phyloP scores from a whole-genome alignment of 305 asterid species.

The Fraxinus platypoda region DNA sequence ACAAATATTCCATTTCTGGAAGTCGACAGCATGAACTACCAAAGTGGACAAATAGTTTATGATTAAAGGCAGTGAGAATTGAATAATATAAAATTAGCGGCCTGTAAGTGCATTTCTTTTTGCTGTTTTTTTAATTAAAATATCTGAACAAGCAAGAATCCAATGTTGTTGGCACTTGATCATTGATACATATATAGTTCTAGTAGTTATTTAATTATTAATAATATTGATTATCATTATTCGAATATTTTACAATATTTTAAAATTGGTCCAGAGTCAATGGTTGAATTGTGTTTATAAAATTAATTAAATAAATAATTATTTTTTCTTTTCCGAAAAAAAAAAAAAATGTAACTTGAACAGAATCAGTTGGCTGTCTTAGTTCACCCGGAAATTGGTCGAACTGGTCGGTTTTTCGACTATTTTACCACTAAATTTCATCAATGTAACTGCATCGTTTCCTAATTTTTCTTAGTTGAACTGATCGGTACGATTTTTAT shows the following conservation, averaged over 20 bases:
- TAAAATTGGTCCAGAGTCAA: not conserved
- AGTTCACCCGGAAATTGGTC: not conserved
- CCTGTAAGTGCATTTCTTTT: not conserved
- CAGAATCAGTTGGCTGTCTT: no score
- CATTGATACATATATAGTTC: not conserved
- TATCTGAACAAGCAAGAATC: constrained; percentile 16
- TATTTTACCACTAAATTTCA: not conserved
- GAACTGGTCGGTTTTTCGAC: no score
- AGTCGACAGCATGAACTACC: constrained; percentile 4
- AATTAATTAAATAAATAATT: no score
- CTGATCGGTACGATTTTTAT: not conserved
- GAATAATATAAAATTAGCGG: not conserved
- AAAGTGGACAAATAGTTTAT: not conserved
- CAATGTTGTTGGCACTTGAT: constrained; percentile 3
- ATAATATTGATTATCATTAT: no score
- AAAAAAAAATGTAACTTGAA: no score
- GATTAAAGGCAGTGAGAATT: not conserved
- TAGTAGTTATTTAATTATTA: no score
- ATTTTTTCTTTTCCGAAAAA: not conserved
- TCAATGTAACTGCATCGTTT: not conserved
- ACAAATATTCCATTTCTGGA: constrained; percentile 29
- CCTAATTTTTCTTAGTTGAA: not conserved
- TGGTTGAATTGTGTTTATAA: no score
- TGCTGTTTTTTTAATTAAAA: not conserved
- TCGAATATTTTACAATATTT: not conserved